phyloP scores from a whole-genome alignment of 106 monocot species.

The Dendrobium catenatum region DNA sequence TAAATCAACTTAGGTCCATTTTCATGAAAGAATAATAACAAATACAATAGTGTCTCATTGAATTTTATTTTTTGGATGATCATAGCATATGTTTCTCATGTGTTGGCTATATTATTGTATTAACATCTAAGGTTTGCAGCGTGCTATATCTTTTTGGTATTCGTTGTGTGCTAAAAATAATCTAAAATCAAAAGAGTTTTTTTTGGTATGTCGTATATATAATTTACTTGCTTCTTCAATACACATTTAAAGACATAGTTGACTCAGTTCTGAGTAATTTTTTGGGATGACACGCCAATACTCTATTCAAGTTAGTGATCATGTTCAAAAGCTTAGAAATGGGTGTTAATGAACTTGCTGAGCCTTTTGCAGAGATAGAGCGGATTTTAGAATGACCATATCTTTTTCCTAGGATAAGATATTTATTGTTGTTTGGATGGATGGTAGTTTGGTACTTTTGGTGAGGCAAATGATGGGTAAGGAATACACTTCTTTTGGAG shows the following conservation, averaged over 20 bases:
- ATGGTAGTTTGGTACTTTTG: no score
- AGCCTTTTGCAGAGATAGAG: neutral
- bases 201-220: neutral
- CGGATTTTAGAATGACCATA: neutral
- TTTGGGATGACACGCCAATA: neutral
- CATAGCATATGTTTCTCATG: neutral
- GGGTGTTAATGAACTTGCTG: neutral
- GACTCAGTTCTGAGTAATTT: neutral
- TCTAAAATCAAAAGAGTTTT: neutral
- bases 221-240: neutral
- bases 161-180: neutral
- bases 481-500: no score
- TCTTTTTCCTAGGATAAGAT: no score
- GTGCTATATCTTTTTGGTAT: neutral
- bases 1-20: neutral
- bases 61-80: neutral
- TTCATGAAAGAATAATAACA: neutral
- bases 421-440: no score
- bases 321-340: neutral
- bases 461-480: no score
- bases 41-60: neutral
- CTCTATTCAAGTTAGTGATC: no score
- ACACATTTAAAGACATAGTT: neutral
- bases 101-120: neutral
- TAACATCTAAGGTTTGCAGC: neutral